phyloP scores from a whole-genome alignment of 768 basidiomycete genomes.

The Leccinum aurantiacum region DNA sequence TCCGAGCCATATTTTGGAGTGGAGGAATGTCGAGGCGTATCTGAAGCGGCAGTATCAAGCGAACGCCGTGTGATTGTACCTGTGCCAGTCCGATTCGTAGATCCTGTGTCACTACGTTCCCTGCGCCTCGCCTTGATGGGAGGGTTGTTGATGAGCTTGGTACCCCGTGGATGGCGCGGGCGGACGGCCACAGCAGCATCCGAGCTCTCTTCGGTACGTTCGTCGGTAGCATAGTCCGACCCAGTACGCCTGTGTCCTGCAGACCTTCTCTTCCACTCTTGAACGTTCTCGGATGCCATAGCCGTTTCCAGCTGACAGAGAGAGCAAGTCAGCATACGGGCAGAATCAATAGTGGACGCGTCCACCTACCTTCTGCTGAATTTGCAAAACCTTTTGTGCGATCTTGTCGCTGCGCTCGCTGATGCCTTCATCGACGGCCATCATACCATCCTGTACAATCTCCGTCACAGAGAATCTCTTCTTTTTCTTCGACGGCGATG shows the following conservation, averaged over 20 bases:
- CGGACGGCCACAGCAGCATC: slow-evolving; percentile 43
- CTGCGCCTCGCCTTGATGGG: slow-evolving; percentile 41
- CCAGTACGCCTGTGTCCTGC: slow-evolving; percentile 22
- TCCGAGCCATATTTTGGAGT: slow-evolving; percentile 26
- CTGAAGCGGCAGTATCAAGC: slow-evolving; percentile 23
- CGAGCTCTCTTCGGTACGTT: slow-evolving; percentile 60
- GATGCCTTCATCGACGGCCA: slow-evolving; percentile 84
- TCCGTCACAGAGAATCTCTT: slow-evolving; percentile 82
- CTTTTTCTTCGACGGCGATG: slow-evolving; percentile 48
- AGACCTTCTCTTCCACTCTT: slow-evolving; percentile 33
- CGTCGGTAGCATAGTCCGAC: slow-evolving; percentile 37
- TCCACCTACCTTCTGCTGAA: slow-evolving; percentile 80
- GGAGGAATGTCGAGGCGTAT: slow-evolving; percentile 31
- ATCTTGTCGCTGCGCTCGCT: slow-evolving; percentile 84
- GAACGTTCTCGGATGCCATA: slow-evolving; percentile 54
- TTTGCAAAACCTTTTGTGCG: slow-evolving; percentile 82
- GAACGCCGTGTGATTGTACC: slow-evolving; percentile 31
- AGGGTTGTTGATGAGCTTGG: slow-evolving; percentile 35
- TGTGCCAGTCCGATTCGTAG: slow-evolving; percentile 53
- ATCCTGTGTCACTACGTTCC: slow-evolving; percentile 60
- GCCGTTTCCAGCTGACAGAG: slow-evolving; percentile 68
- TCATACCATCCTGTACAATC: slow-evolving; percentile 72
- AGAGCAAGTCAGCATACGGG: slow-evolving; percentile 9
- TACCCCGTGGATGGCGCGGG: slow-evolving; percentile 40
- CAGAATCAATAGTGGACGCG: not conserved